Percentiles rank a stretch among this genome's conserved stretches.
These are phyloP conservation scores for Periconia digitata DNA, from an alignment of 2,329 filamentous ascomycete species.

Conservation along the genomic window DNA sequence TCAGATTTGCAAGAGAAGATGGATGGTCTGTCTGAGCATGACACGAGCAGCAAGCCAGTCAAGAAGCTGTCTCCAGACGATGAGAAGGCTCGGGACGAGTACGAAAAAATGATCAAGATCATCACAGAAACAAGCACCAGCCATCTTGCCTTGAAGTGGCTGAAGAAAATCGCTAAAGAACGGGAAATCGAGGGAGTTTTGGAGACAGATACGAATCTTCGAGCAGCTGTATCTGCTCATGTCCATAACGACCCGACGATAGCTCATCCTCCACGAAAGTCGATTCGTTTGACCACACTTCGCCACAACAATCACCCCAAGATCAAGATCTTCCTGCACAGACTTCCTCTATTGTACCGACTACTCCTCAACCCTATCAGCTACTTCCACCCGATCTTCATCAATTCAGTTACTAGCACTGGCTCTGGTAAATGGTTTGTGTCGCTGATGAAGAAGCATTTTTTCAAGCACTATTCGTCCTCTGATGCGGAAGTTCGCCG, in stretches of 20 bases:
- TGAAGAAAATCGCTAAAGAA: constrained; percentile 26
- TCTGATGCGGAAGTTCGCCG: constrained; percentile 48
- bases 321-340: constrained; percentile 50
- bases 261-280: constrained; percentile 52
- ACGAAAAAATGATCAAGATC: constrained; percentile 43
- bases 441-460: constrained; percentile 48
- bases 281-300: constrained; percentile 54
- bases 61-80: constrained; percentile 50
- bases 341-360: constrained; percentile 53
- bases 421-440: constrained; percentile 56
- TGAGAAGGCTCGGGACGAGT: constrained; percentile 46
- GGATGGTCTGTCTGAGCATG: constrained; percentile 16
- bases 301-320: constrained; percentile 46
- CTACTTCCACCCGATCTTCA: constrained; percentile 56
- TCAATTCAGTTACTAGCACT: constrained; percentile 53
- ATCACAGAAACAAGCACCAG: constrained; percentile 35
- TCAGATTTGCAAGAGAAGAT: constrained; percentile 28
- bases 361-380: constrained; percentile 52
- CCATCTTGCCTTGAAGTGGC: constrained; percentile 26
- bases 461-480: constrained; percentile 54
- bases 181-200: constrained; percentile 33
- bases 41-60: constrained; percentile 44
- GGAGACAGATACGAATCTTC: constrained; percentile 46
- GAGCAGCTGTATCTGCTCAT: constrained; percentile 54
- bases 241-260: constrained; percentile 53